These are phyloP conservation scores for Rosellinia necatrix DNA, from an alignment of 2,329 filamentous ascomycete genomes.

Conservation along the genomic window DNA sequence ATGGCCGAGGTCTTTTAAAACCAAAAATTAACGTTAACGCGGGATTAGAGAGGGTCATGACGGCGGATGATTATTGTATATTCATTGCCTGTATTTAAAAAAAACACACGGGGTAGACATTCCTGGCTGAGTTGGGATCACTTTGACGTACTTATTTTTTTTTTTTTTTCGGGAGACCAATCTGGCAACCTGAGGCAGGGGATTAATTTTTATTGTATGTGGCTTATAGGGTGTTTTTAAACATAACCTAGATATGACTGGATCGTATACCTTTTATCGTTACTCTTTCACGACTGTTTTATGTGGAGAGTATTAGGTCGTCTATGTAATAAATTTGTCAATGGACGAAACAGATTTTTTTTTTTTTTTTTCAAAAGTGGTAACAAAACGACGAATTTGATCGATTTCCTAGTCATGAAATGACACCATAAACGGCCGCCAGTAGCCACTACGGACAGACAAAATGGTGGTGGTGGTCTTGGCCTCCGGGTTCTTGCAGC, in stretches of 20 bases:
- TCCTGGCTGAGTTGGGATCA: constrained; percentile 31
- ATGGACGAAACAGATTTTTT: constrained; percentile 34
- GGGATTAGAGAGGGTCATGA: background rate
- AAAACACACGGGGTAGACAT: constrained; percentile 27
- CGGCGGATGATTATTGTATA: constrained; percentile 19
- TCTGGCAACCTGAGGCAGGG: constrained; percentile 12
- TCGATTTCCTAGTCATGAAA: no score
- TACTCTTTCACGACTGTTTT: constrained; percentile 17
- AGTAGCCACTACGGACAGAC: no score
- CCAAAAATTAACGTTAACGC: background rate
- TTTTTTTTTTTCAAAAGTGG: no score
- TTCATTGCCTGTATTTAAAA: constrained; percentile 21
- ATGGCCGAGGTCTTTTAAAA: constrained; percentile 23
- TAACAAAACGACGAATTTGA: no score
- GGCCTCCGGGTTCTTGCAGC: no score
- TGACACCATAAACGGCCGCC: no score
- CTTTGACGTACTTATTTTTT: constrained; percentile 18
- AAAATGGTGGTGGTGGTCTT: no score
- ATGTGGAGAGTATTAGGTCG: background rate
- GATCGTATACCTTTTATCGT: constrained; percentile 53
- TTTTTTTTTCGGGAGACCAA: constrained; percentile 8
- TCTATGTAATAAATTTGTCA: constrained; percentile 41
- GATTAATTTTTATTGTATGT: constrained; percentile 8
- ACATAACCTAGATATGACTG: constrained; percentile 46
- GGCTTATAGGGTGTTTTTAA: constrained; percentile 22